Base-by-base conservation (phyloP, 352 stramenopile genomes). In the Aphanomyces euteiches region DNA sequence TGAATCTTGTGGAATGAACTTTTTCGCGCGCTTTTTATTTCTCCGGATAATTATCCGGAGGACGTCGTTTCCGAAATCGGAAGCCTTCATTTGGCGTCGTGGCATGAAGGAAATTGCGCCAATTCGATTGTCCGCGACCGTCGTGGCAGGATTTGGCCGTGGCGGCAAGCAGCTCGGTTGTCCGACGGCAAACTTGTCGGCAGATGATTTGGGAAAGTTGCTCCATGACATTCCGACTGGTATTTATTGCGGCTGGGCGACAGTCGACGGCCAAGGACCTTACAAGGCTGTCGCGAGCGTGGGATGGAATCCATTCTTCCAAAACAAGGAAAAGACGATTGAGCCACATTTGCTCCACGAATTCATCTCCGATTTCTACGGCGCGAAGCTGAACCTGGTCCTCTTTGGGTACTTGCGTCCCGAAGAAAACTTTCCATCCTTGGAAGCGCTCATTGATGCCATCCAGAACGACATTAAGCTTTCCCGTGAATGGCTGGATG, bases 221-320 rank as follows among this genome's bases (percentile, higher is more conserved):
- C 76, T 96, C 17, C 85, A 97, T 56, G 68, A 83, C 71, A 77
- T 96, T 34, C 73, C 78, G 10, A 91, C 89, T n/a, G 94, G 95
- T 28, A 96, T 98, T 58, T 98, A 98, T 79, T 93, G 92, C 77
- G 92, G 92, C 45, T 98, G 92, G 92, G 95, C 92, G 37, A 86
- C 82, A 0, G 82, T 98, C 17, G 89, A 97, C 75, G 80, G 79
- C 65, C 69, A 84, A 10, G 87, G 82, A 0, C 81, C 83, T 48
- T 96, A 92, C 81, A 98, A 98, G 78, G 95, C 94, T 19, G 96
- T 98, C 28, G 96, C 96, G n/a, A 99, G 98, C 83, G 96, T 99
- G 45, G 96, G 96, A 12, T 98, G 88, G 89, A 98, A 98, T 77
- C 92, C 92, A 47, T 96, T 92, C 78, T 98, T 96, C 69, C 89